Base-by-base conservation (phyloP, 345 rosid genomes). In the Tarenaya hassleriana region DNA sequence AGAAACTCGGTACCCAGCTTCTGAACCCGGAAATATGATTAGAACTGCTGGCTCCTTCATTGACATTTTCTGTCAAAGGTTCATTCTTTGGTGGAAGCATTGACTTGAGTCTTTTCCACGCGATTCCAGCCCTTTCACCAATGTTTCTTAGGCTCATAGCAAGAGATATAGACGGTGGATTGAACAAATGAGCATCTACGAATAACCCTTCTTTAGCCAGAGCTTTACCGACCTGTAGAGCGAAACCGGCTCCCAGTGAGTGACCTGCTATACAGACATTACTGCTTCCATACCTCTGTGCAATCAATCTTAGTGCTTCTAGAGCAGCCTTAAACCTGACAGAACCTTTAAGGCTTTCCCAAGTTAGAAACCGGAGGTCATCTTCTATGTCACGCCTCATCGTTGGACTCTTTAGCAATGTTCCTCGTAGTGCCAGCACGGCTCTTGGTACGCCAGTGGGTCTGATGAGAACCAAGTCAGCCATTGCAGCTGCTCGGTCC, bases 271-370 rank as follows among this genome's bases (percentile, higher is more conserved):
- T 47, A 64, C 94, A 88, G 0, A 86, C 94, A 27, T 81, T 81
- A 67, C 61, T 65, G 69, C 95, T 86, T 20, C 97, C 99, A 16
- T 79, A 80, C 52, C 75, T 79, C 63, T 71, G 77, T 13, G 88
- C 88, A n/a, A 77, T 77, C 5, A 77, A 68, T 41, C 66, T 77
- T 49, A 86, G 51, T 7, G 95, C 88, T 19, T 75, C 78, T 0
- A 81, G 43, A 14, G 95, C 91, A 2, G 75, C 79, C 14, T 72
- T 73, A 58, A 86, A 92, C 74, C 97, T 77, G 20, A 85, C 85
- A 3, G 95, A 92, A 31, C 97, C 99, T 75, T 78, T 86, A 55
- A 92, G 77, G 47, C 88, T 92, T 63, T 92, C 99, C 97, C 90
- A 92, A 14, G 97, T 83, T 16, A 92, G 73, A 67, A 92, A 88